phyloP scores from a whole-genome alignment of 2,329 filamentous ascomycete species.

The Colletotrichum cordylinicola region DNA sequence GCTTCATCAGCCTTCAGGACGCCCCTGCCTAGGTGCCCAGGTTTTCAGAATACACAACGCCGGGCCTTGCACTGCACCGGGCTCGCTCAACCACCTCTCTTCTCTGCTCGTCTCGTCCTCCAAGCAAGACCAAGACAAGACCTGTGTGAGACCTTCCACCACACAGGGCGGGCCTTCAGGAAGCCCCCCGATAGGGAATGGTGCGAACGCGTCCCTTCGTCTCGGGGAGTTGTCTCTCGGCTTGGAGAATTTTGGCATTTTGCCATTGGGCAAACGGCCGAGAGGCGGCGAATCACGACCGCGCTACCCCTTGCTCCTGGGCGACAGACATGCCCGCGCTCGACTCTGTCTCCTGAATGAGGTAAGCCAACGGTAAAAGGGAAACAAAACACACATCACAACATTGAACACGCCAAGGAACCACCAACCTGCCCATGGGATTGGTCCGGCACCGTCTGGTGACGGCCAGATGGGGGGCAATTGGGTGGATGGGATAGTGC shows the following conservation, averaged over 20 bases:
- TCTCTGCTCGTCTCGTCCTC: background rate
- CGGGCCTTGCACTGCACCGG: background rate
- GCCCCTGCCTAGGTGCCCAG: background rate
- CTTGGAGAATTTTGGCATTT: slow-evolving; percentile 20
- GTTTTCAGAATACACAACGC: background rate
- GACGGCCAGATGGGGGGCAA: background rate
- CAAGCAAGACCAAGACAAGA: background rate
- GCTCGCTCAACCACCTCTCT: background rate
- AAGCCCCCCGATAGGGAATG: background rate
- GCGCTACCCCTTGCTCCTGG: slow-evolving; percentile 16
- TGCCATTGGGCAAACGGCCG: slow-evolving; percentile 1
- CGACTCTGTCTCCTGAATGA: slow-evolving; percentile 2
- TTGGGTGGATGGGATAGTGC: background rate
- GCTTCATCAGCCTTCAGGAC: background rate
- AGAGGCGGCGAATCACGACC: slow-evolving; percentile 13
- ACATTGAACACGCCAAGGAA: slow-evolving; percentile 7
- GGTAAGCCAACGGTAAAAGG: background rate
- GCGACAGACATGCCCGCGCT: slow-evolving; percentile 10
- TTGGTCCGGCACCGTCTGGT: background rate
- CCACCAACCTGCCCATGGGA: background rate
- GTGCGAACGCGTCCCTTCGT: slow-evolving; percentile 11
- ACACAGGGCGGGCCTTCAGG: background rate
- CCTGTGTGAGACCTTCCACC: background rate
- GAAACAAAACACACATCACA: slow-evolving; percentile 12
- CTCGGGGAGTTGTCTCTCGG: slow-evolving; percentile 8